Base-by-base conservation (phyloP, 495 filamentous ascomycete species). In the Pyrenula aspistea region DNA sequence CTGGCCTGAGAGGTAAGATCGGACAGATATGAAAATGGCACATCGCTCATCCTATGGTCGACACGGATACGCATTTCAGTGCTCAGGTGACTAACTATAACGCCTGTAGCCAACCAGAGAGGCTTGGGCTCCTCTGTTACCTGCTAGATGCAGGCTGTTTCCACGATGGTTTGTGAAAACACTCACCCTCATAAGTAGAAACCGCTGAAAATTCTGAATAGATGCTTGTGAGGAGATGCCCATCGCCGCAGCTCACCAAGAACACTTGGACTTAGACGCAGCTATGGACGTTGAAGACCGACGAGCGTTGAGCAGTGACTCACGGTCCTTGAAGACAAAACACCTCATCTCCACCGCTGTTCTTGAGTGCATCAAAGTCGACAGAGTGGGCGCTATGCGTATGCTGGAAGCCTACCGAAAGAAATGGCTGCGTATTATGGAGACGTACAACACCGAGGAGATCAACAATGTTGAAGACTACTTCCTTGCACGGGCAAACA, bases 381-480 rank as follows among this genome's bases (percentile, higher is more conserved):
- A 48, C 19, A 11, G 42, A 11, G 19, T 11, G 42, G 19, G 11
- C 11, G 42, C 11, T 11, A 11, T 48, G 42, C 19, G 19, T 19
- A 11, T 48, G 42, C 42, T 48, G 42, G 42, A 48, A 19, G 19
- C 19, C 11, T 61, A 61, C 36, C 56, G 53, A n/a, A 61, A 57
- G 42, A 58, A 55, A n/a, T 61, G 59, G 59, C 53, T 59, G 4
- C 51, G 54, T 1, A 56, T 56, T 1, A 53, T 52, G 2, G 59
- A 61, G 31, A 57, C 54, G 4, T 56, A 55, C 1, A 58, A 55
- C 1, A 49, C 56, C 10, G 56, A 58, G 4, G 58, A 57, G 49
- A 55, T 58, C 22, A 54, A 55, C 23, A 58, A 58, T 53, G 53
- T 61, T 22, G 56, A 61, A 20, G 59, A 61, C 22, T 59, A 59